Evolutionary conservation across 164 flowering plant species (phyloP).

Genomic region (Chloranthus sessilifolius): DNA sequence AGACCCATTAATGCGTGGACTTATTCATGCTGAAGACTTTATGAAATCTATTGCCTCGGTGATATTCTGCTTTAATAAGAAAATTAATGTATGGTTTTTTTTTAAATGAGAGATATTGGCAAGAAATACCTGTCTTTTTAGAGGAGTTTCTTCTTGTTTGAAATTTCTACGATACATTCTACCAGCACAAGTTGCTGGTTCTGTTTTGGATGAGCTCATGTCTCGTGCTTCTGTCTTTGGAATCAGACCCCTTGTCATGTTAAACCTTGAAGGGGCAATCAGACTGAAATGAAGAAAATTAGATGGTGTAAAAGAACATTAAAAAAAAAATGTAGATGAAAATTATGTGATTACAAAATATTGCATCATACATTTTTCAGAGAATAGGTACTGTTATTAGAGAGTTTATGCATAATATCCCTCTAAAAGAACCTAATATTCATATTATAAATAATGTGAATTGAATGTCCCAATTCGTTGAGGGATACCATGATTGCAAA

Average conservation of each 20-base stretch:
- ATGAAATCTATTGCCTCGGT: too few relatives aligned
- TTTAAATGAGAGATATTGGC: too few relatives aligned
- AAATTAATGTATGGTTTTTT: too few relatives aligned
- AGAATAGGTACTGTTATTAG: too few relatives aligned
- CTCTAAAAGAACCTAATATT: too few relatives aligned
- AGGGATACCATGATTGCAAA: too few relatives aligned
- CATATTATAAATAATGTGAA: too few relatives aligned
- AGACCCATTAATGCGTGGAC: too few relatives aligned
- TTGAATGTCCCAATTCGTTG: too few relatives aligned
- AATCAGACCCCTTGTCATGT: slow-evolving; percentile 11
- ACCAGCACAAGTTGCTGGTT: slow-evolving; percentile 14
- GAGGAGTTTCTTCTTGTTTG: slow-evolving; percentile 21
- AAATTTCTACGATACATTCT: slow-evolving; percentile 11
- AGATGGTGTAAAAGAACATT: slow-evolving; percentile 4
- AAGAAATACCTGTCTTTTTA: slow-evolving; percentile 26
- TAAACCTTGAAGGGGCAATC: slow-evolving; percentile 19
- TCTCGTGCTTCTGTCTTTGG: slow-evolving; percentile 43
- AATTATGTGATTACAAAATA: not conserved
- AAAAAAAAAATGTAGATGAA: not conserved
- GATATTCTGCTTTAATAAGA: too few relatives aligned
- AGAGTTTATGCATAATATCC: too few relatives aligned
- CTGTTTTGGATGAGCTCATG: slow-evolving; percentile 39
- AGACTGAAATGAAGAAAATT: slow-evolving; percentile 25
- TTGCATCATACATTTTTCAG: not conserved
- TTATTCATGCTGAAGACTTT: too few relatives aligned